These are phyloP conservation scores for Solanum infundibuliforme DNA, from an alignment of 257 asterid species.

Conservation along the genomic window DNA sequence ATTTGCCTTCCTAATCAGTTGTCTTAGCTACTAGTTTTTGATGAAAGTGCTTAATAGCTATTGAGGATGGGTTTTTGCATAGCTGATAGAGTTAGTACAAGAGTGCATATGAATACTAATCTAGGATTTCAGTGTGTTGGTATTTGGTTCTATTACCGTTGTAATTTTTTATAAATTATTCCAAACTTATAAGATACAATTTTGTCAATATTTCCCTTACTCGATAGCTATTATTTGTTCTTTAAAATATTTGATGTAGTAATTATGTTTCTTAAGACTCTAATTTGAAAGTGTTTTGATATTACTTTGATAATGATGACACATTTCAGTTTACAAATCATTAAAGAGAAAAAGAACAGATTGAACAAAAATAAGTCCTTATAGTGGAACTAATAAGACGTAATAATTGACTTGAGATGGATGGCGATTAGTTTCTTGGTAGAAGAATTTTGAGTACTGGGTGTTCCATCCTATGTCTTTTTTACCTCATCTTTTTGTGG, in stretches of 20 bases:
- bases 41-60: not conserved
- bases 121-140: not conserved
- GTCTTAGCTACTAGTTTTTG: not conserved
- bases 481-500: not conserved
- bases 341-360: not conserved
- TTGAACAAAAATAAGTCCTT: not conserved
- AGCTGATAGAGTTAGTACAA: not conserved
- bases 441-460: not conserved
- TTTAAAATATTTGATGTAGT: not conserved
- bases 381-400: not conserved
- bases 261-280: not conserved
- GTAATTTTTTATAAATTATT: not conserved
- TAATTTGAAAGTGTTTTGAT: not conserved
- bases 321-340: not conserved
- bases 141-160: not conserved
- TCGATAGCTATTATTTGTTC: not conserved
- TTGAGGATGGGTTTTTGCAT: not conserved
- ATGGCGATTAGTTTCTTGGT: not conserved
- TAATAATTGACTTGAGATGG: not conserved
- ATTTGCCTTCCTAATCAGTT: not conserved
- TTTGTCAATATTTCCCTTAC: not conserved
- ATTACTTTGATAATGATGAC: not conserved
- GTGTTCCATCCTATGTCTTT: not conserved
- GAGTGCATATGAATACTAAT: not conserved
- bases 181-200: not conserved